phyloP scores from a whole-genome alignment of 2,329 filamentous ascomycete genomes.

The Fulvia fulva region DNA sequence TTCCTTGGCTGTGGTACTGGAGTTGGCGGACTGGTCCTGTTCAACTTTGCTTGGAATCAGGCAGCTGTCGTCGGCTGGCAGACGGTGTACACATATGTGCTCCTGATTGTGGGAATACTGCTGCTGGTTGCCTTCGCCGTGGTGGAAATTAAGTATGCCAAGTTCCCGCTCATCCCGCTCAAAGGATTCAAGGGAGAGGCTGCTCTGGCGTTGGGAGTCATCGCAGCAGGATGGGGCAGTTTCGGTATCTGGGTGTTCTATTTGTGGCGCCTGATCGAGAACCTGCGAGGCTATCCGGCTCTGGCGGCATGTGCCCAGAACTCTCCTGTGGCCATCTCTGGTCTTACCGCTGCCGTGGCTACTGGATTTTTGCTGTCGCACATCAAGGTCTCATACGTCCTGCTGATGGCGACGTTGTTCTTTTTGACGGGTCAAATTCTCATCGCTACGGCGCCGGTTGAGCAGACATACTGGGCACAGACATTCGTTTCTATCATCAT shows the following conservation, averaged over 20 bases:
- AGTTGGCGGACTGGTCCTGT: slow-evolving; percentile 27
- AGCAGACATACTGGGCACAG: slow-evolving; percentile 36
- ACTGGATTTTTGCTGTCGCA: slow-evolving; percentile 37
- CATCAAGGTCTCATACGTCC: slow-evolving; percentile 34
- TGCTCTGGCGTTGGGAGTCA: slow-evolving; percentile 24
- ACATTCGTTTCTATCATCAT: slow-evolving; percentile 35
- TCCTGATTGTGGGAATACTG: slow-evolving; percentile 26
- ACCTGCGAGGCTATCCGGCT: slow-evolving; percentile 29
- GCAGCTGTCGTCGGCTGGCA: slow-evolving; percentile 28
- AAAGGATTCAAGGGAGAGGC: slow-evolving; percentile 23
- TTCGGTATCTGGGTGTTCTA: slow-evolving; percentile 38
- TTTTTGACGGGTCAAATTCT: slow-evolving; percentile 34
- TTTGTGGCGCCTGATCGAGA: slow-evolving; percentile 32
- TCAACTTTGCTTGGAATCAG: slow-evolving; percentile 32
- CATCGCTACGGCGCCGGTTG: slow-evolving; percentile 30
- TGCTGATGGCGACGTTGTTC: slow-evolving; percentile 34
- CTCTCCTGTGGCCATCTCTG: slow-evolving; percentile 31
- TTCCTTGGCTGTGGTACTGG: slow-evolving; percentile 23
- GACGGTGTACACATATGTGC: slow-evolving; percentile 24
- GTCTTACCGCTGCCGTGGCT: slow-evolving; percentile 33
- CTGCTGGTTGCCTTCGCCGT: slow-evolving; percentile 23
- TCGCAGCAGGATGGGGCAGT: slow-evolving; percentile 27
- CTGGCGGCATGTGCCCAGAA: slow-evolving; percentile 33
- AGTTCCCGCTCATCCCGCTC: slow-evolving; percentile 21
- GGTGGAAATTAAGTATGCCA: slow-evolving; percentile 21